Evolutionary conservation across 176 grass and related monocot species (phyloP), one percentile per base, ranked within the genome.

Genomic region (Carex parvula): DNA sequence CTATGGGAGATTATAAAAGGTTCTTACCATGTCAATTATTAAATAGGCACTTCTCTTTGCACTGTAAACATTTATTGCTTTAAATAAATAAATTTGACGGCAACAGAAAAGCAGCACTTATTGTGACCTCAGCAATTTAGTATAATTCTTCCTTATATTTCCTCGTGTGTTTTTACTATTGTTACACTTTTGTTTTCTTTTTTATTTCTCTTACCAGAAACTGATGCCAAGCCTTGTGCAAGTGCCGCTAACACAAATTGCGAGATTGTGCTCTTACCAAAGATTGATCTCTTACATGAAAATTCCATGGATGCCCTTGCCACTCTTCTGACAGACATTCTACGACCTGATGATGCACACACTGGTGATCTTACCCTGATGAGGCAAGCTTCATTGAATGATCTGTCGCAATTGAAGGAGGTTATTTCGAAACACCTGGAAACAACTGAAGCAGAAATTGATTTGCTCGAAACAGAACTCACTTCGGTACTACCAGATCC

Each of bases 401-500:
- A 96, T 77, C 81, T 99, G 69, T 84, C 90, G 13, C 53, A 75
- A 83, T 88, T 99, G 79, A 99, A 99, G 64, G 90, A 84, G 60
- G 81, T 58, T 67, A 91, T 96, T 87, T 88, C 91, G 9, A 99
- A 92, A 73, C 90, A 93, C 70, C 87, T 94, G 6, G 97, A 96
- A 74, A 96, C 87, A 82, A 91, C 87, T 79, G 97, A 96, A 88
- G 84, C 85, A 46, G 88, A 96, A 92, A 92, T 99, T 55, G 97
- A 99, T 90, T 92, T 74, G 2, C 81, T 99, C 18, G 97, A 99
- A 87, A 90, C 89, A 17, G 90, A 96, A 85, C 90, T 99, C 39
- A 96, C 89, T 78, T 82, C 80, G 70, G 61, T 79, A 54, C 44
- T 85, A 55, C 52, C 10, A 79, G 64, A 83, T 63, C 60, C 41